Base-by-base conservation (phyloP, 495 filamentous ascomycete genomes). In the Penicillium robsamsonii region DNA sequence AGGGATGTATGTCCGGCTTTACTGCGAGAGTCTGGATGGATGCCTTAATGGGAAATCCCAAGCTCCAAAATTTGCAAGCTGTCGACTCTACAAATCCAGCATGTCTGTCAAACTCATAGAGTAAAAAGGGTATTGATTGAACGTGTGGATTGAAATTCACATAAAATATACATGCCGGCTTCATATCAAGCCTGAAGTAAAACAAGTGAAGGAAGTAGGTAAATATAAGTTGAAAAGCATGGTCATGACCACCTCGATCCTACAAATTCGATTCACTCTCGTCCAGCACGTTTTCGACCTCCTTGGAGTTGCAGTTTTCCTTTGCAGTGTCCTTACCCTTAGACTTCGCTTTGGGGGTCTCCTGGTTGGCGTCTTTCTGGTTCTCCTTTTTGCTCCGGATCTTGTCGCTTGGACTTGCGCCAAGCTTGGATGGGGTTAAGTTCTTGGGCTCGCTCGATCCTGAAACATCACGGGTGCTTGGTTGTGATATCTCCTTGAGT, bases 301-400 rank as follows among this genome's bases (percentile, higher is more conserved):
- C 44, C 15, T 30, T 47, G 10, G 27, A 11, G n/a, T 31, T 47
- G 27, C 17, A 0, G 13, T 47, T 47, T 20, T 47, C 27, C 27
- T 31, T 31, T 9, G 1, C 7, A 17, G 5, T 18, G 2, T 15
- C 8, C 15, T 30, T 47, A 17, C n/a, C 29, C 27, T 47, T 47
- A 8, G 45, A 47, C 27, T 47, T n/a, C 4, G 33, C 33, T 20
- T 38, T 50, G 5, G 48, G 31, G 0, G 48, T 50, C 15, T 56
- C 41, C 30, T 63, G 67, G 13, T 4, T 44, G 41, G 40, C 24
- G 51, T 56, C 55, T 25, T 59, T 56, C 11, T 59, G 31, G 6
- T 61, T 55, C 56, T 78, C 78, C 54, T 80, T 52, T 45, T 70
- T 74, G 51, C 76, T 61, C 56, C 74, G 79, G 46, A 78, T 55